Conservation (phyloP, 2,329 filamentous ascomycete species). For the Coleophoma cylindrospora region DNA sequence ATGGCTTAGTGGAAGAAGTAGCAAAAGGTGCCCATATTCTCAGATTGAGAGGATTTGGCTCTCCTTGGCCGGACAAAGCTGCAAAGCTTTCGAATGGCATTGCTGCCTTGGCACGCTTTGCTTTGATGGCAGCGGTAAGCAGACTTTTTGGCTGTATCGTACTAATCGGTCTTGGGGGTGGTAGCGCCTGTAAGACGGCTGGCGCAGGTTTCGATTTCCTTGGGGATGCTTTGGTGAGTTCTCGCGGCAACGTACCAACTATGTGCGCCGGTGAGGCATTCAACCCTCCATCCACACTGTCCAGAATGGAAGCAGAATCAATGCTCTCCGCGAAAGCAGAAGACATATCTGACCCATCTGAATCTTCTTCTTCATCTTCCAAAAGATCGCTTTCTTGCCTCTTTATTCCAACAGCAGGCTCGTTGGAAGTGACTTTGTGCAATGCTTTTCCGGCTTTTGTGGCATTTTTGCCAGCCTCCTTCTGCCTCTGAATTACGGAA, state of each 20-base stretch:
- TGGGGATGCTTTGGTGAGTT: constrained; percentile 51
- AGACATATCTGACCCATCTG: constrained; percentile 57
- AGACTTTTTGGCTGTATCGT: constrained; percentile 66
- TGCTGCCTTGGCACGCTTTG: constrained; percentile 62
- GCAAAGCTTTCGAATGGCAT: constrained; percentile 76
- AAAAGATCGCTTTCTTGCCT: constrained; percentile 37
- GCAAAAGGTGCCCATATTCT: constrained; percentile 75
- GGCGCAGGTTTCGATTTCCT: constrained; percentile 56
- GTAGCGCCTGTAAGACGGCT: constrained; percentile 58
- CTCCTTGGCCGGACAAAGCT: constrained; percentile 70
- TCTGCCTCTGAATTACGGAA: constrained; percentile 57
- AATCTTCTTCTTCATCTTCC: constrained; percentile 51
- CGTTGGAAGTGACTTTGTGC: constrained; percentile 44
- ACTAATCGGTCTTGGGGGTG: constrained; percentile 65
- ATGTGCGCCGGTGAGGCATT: constrained; percentile 52
- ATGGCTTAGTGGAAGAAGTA: constrained; percentile 55
- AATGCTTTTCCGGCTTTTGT: constrained; percentile 48
- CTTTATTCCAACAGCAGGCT: constrained; percentile 32
- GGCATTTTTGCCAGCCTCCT: constrained; percentile 55
- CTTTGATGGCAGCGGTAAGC: constrained; percentile 67
- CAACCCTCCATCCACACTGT: constrained; percentile 54
- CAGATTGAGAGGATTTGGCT: constrained; percentile 69
- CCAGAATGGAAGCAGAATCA: constrained; percentile 68
- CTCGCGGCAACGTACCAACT: constrained; percentile 58
- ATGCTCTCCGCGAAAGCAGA: constrained; percentile 63